Percentiles rank a stretch among this genome's conserved stretches.
These are phyloP conservation scores for Melastoma candidum DNA, from an alignment of 441 rosid species.

Conservation along the genomic window DNA sequence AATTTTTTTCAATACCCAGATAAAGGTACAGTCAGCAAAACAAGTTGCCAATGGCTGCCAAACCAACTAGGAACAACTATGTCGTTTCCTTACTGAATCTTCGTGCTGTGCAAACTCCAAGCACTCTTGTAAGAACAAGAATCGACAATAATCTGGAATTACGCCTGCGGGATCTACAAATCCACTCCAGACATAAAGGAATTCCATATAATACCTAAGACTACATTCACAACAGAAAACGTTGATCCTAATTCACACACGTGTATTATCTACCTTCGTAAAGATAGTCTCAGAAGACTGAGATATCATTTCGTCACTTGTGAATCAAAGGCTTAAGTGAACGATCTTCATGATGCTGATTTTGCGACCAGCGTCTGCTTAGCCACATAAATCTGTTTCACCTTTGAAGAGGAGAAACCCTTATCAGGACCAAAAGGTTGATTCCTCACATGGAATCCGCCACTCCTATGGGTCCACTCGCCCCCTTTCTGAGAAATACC, in stretches of 20 bases:
- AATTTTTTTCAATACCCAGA: no score
- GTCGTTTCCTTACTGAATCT: no score
- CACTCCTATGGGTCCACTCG: slow-evolving; percentile 62
- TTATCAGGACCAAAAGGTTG: slow-evolving; percentile 52
- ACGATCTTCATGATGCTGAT: slow-evolving; percentile 21
- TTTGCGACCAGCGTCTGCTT: slow-evolving; percentile 56
- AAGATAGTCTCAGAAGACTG: not conserved
- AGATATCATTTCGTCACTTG: not conserved
- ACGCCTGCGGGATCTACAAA: slow-evolving; percentile 3
- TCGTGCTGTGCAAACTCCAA: no score
- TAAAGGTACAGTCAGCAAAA: no score
- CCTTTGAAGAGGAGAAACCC: slow-evolving; percentile 48
- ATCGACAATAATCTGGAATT: slow-evolving; percentile 1
- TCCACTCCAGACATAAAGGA: not conserved
- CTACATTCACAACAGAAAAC: slow-evolving; percentile 1
- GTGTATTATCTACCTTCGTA: not conserved
- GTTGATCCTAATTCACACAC: not conserved
- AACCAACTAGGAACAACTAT: no score
- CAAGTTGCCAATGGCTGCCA: no score
- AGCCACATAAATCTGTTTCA: slow-evolving; percentile 97
- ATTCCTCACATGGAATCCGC: slow-evolving; percentile 67
- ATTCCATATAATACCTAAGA: not conserved
- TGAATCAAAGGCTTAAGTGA: no score
- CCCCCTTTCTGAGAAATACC: slow-evolving; percentile 32
- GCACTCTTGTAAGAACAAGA: not conserved